phyloP scores from a whole-genome alignment of 768 basidiomycete genomes.

The Suillus bovinus region DNA sequence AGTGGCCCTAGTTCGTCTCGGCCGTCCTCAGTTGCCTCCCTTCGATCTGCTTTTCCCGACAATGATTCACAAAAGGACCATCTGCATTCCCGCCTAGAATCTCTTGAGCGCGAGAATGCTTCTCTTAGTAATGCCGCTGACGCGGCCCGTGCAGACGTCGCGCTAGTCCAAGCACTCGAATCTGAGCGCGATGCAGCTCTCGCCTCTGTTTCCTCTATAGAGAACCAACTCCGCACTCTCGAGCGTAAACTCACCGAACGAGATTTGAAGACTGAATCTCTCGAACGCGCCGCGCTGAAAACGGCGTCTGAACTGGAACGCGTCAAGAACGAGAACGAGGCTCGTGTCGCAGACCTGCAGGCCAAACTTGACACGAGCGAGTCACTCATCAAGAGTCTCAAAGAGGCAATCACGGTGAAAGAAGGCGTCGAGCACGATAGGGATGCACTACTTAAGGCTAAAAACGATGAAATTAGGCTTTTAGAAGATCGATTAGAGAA shows the following conservation, averaged over 20 bases:
- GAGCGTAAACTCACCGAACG: slow-evolving; percentile 48
- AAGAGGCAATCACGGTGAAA: slow-evolving; percentile 52
- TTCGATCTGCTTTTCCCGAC: slow-evolving; percentile 42
- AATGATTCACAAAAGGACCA: slow-evolving; percentile 11
- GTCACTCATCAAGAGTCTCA: slow-evolving; percentile 46
- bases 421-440: slow-evolving; percentile 51
- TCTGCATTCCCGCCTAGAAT: slow-evolving; percentile 45
- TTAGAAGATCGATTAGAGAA: slow-evolving; percentile 51
- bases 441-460: slow-evolving; percentile 50
- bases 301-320: slow-evolving; percentile 45
- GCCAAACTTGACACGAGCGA: slow-evolving; percentile 46
- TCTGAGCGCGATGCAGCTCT: slow-evolving; percentile 47
- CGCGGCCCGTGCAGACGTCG: slow-evolving; percentile 22
- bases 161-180: slow-evolving; percentile 33
- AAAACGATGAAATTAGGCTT: slow-evolving; percentile 59
- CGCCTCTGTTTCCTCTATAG: slow-evolving; percentile 41
- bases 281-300: slow-evolving; percentile 46
- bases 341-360: slow-evolving; percentile 42
- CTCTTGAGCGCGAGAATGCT: slow-evolving; percentile 70
- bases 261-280: slow-evolving; percentile 43
- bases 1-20: slow-evolving; percentile 15
- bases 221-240: slow-evolving; percentile 40
- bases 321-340: slow-evolving; percentile 45
- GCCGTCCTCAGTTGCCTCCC: slow-evolving; percentile 26
- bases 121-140: slow-evolving; percentile 46